Conservation (phyloP, 345 rosid species). For the Arabidopsis thaliana region DNA sequence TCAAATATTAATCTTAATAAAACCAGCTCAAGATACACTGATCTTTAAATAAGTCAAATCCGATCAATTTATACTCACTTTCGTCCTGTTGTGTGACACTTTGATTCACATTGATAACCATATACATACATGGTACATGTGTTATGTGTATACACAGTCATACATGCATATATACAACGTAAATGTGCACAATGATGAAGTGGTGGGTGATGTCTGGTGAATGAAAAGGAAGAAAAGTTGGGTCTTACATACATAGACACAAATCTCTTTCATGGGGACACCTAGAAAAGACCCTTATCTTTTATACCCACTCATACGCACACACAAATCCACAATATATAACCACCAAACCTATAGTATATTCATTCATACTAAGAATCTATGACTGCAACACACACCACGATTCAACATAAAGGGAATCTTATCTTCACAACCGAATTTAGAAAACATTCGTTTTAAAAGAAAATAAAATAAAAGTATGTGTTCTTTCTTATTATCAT, state of each 20-base stretch:
- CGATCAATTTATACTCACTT: background rate
- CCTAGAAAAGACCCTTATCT: slow-evolving; percentile 23
- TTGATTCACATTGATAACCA: background rate
- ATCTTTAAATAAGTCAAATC: too few species aligned
- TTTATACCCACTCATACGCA: slow-evolving; percentile 26
- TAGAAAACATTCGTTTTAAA: background rate
- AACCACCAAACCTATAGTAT: slow-evolving; percentile 36
- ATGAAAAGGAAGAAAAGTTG: background rate
- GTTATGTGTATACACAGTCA: background rate
- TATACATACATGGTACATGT: background rate
- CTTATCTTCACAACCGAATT: slow-evolving; percentile 14
- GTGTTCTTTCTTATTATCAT: background rate
- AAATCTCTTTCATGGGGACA: slow-evolving; percentile 23
- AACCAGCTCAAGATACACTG: background rate
- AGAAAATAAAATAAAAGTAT: background rate
- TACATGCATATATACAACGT: background rate
- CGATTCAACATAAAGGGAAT: slow-evolving; percentile 19
- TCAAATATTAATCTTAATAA: background rate
- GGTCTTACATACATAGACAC: slow-evolving; percentile 16
- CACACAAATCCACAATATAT: slow-evolving; percentile 28
- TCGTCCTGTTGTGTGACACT: background rate
- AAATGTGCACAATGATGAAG: slow-evolving; percentile 8
- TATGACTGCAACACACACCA: slow-evolving; percentile 29
- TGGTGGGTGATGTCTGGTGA: slow-evolving; percentile 26
- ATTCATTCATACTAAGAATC: slow-evolving; percentile 33